These are phyloP conservation scores for Trichosporon sp. DNA, from an alignment of 1,284 basidiomycete genomes.

Conservation along the genomic window DNA sequence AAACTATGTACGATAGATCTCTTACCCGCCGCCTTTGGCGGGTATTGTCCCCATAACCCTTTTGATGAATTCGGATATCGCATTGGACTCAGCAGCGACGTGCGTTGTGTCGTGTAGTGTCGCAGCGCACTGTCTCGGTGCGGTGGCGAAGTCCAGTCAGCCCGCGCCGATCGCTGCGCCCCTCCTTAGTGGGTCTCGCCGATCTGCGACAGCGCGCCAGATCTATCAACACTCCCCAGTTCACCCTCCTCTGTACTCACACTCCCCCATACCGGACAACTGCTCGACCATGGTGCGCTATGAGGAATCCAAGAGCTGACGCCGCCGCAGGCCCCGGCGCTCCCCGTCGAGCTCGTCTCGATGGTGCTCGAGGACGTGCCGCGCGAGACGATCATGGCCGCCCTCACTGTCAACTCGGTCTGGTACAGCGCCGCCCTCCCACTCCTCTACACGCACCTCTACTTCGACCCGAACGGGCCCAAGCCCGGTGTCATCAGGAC, in stretches of 20 bases:
- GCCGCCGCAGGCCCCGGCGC: neutral
- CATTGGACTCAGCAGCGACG: neutral
- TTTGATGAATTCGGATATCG: neutral
- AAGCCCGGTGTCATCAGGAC: neutral
- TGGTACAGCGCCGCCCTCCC: neutral
- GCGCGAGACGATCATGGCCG: neutral
- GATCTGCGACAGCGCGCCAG: neutral
- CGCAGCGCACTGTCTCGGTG: too few relatives aligned
- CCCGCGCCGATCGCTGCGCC: neutral
- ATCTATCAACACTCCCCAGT: neutral
- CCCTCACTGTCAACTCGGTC: neutral
- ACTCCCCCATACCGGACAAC: neutral
- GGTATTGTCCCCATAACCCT: neutral
- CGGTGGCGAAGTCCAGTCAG: neutral
- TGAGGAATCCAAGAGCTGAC: neutral
- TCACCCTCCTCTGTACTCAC: neutral
- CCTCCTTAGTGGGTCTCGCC: neutral
- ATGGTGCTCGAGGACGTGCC: neutral
- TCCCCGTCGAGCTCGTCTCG: neutral
- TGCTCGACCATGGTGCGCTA: neutral
- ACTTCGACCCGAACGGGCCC: neutral
- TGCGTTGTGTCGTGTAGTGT: too few relatives aligned
- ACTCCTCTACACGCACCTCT: neutral
- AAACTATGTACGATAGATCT: constrained; percentile 6
- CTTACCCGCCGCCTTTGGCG: neutral